Evolutionary conservation across 257 asterid species (phyloP).

Genomic region (Fraxinus excelsior): DNA sequence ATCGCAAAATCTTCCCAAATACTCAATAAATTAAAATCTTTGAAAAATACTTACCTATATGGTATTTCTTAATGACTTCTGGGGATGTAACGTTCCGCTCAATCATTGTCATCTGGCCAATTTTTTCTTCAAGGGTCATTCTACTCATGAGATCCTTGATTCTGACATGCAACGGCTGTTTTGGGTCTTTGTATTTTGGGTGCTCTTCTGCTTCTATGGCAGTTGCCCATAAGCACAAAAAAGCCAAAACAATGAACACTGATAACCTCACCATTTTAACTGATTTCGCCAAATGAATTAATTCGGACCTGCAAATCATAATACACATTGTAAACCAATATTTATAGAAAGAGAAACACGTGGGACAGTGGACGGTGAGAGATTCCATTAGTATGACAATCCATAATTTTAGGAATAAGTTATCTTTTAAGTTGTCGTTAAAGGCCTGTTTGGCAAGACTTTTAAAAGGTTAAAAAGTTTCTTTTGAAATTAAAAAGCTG

Average conservation of each 20-base stretch:
- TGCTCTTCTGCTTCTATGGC: neutral
- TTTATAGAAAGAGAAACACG: too few relatives aligned
- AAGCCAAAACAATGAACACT: neutral
- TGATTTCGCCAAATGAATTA: neutral
- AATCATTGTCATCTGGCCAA: neutral
- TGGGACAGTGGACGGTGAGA: too few relatives aligned
- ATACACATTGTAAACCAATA: too few relatives aligned
- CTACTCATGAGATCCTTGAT: neutral
- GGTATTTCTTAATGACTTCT: neutral
- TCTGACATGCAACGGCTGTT: neutral
- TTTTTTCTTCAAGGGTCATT: conserved; percentile 8
- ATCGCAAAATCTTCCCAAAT: neutral
- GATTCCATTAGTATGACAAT: too few relatives aligned
- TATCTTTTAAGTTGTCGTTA: too few relatives aligned
- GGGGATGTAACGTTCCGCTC: neutral
- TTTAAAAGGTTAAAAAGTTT: too few relatives aligned
- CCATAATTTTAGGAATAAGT: too few relatives aligned
- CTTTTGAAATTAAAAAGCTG: too few relatives aligned
- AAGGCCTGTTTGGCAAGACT: too few relatives aligned
- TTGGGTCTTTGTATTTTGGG: neutral
- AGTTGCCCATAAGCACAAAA: neutral
- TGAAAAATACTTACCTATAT: neutral
- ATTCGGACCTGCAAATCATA: neutral
- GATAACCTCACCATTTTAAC: neutral
- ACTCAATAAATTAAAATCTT: neutral